Percentiles rank a stretch among this genome's conserved stretches.
Evolutionary conservation across 2,329 filamentous ascomycete genomes (phyloP).

Genomic region (Scleromitrula shiraiana): DNA sequence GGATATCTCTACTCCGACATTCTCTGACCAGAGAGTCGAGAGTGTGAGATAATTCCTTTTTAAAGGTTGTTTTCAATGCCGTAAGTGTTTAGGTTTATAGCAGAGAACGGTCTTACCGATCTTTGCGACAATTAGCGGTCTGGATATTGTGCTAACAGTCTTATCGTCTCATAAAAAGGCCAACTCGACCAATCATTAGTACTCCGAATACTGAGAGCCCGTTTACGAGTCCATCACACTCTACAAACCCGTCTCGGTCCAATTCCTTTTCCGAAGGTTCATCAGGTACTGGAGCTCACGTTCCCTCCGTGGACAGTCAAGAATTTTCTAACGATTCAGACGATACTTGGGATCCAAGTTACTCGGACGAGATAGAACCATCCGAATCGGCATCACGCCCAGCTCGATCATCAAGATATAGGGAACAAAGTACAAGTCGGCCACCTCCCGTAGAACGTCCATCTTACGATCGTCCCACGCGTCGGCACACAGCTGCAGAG

Average conservation of each 20-base stretch:
- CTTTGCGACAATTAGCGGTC: slow-evolving; percentile 1
- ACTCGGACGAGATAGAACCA: slow-evolving; percentile 45
- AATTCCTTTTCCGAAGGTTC: slow-evolving; percentile 26
- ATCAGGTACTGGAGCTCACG: slow-evolving; percentile 26
- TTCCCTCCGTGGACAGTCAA: slow-evolving; percentile 29
- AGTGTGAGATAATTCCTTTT: slow-evolving; percentile 27
- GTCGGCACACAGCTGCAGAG: slow-evolving; percentile 29
- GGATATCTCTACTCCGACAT: slow-evolving; percentile 29
- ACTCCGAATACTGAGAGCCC: slow-evolving; percentile 13
- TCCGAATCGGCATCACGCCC: slow-evolving; percentile 49
- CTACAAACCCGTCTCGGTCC: slow-evolving; percentile 19
- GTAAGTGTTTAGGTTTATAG: slow-evolving; percentile 11
- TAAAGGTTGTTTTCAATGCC: slow-evolving; percentile 17
- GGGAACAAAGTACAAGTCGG: slow-evolving; percentile 27
- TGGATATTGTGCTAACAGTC: slow-evolving; percentile 1
- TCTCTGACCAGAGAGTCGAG: slow-evolving; percentile 29
- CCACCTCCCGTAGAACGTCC: slow-evolving; percentile 30
- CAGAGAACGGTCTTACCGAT: not conserved
- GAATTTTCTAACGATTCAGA: slow-evolving; percentile 33
- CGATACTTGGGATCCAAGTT: slow-evolving; percentile 29
- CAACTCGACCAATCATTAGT: slow-evolving; percentile 21
- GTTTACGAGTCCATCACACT: slow-evolving; percentile 21
- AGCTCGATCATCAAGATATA: slow-evolving; percentile 20
- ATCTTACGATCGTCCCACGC: slow-evolving; percentile 27
- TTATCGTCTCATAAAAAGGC: not conserved